Conservation (phyloP, 2,329 filamentous ascomycete species). For the Sphaerostilbella broomeana region DNA sequence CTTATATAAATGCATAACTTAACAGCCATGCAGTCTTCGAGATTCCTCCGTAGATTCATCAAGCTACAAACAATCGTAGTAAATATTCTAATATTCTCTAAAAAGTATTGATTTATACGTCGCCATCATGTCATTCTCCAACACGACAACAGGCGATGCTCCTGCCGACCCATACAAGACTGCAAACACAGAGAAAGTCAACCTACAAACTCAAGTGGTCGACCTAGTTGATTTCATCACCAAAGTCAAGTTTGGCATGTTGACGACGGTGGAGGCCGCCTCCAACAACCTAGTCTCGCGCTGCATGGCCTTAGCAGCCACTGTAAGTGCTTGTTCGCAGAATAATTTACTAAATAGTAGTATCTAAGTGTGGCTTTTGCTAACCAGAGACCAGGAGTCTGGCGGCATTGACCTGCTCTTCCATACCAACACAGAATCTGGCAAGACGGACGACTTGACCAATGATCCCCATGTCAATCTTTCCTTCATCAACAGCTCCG, state of each 20-base stretch:
- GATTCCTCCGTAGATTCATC: too few relatives aligned
- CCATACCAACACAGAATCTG: slow-evolving; percentile 84
- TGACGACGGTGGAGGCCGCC: slow-evolving; percentile 67
- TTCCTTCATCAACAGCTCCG: slow-evolving; percentile 66
- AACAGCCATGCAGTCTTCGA: too few relatives aligned
- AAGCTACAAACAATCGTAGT: too few relatives aligned
- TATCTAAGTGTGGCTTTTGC: too few relatives aligned
- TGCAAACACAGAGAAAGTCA: slow-evolving; percentile 58
- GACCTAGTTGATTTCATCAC: slow-evolving; percentile 66
- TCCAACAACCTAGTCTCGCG: slow-evolving; percentile 67
- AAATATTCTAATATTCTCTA: too few relatives aligned
- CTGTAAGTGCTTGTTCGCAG: slow-evolving; percentile 43
- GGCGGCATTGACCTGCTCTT: slow-evolving; percentile 79
- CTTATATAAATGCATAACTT: too few relatives aligned
- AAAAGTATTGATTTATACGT: too few relatives aligned
- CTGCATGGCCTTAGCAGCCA: slow-evolving; percentile 78
- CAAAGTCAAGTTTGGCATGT: slow-evolving; percentile 76
- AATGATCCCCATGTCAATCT: slow-evolving; percentile 71
- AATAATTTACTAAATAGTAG: neutral
- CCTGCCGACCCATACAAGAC: slow-evolving; percentile 72
- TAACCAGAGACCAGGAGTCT: slow-evolving; percentile 50
- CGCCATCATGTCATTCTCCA: slow-evolving; percentile 42
- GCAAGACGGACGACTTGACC: slow-evolving; percentile 77
- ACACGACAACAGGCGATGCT: slow-evolving; percentile 55
- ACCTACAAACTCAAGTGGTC: slow-evolving; percentile 68